Base-by-base conservation (phyloP, 306 rosid genomes). In the Delonix regia region DNA sequence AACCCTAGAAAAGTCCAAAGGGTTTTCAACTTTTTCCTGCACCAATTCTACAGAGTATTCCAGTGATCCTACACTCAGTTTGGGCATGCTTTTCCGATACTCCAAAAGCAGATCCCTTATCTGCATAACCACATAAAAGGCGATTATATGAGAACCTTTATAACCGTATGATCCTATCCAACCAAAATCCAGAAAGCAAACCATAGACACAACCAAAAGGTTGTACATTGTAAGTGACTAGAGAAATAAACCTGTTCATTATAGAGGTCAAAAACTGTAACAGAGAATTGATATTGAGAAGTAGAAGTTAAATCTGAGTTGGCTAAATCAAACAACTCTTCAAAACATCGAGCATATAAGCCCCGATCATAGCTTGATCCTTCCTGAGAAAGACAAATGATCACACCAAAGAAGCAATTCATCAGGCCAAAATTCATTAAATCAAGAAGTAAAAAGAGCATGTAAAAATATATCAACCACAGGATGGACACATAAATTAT, bases 351-450 rank as follows among this genome's bases (percentile, higher is more conserved):
- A 74, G 97, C 88, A 86, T 84, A 95, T 85, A 95, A 83, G 82
- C 99, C 99, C 24, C 97, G 95, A 83, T 91, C 98, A 82, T 95
- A 87, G 82, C 93, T 89, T 22, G 97, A 88, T 81, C 98, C 99
- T 89, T 95, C 99, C 99, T 95, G 86, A 55, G 71, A 84, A 78
- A 78, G 79, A 79, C 36, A 56, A 69, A 67, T 69, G 59, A 69
- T 11, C 39, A 83, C 61, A 83, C 61, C 59, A 80, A 71, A 69
- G 62, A 78, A 74, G 69, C 22, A 76, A 47, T n/a, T 62, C 45
- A 76, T 63, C 60, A 80, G 78, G 74, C 27, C 72, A 84, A 63
- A 75, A 69, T 18, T 77, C 39, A 82, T 79, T 47, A 62, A 71
- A 22, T 71, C 28, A 22, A 39, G 34, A 69, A 2, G 49, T 52